Percentiles rank a stretch among this genome's conserved stretches.
Conservation (phyloP, 129 eudicot species). For the Helianthus tuberosus region DNA sequence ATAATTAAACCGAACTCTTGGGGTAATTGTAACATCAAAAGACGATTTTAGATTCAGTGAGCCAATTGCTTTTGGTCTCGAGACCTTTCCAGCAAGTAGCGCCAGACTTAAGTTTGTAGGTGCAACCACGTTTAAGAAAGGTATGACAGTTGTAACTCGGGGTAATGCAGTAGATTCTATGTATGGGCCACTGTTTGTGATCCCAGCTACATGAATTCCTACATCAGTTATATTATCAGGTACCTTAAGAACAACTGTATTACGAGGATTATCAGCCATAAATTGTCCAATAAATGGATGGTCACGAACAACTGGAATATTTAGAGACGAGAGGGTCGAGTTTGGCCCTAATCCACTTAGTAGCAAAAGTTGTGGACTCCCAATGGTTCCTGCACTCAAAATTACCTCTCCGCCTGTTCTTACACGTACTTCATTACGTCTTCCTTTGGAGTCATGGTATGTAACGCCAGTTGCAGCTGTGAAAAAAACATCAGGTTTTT, state of each 20-base stretch:
- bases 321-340: slow-evolving; percentile 9
- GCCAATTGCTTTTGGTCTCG: background rate
- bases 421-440: no score
- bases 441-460: no score
- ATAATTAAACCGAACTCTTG: slow-evolving; percentile 17
- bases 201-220: no score
- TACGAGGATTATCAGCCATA: no score
- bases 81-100: background rate
- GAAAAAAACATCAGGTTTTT: no score
- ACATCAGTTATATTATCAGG: no score
- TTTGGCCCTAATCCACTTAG: slow-evolving; percentile 29
- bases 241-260: no score
- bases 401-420: no score
- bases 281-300: slow-evolving; percentile 12
- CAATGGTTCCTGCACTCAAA: no score
- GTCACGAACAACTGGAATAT: slow-evolving; percentile 27
- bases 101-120: slow-evolving; percentile 4
- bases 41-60: background rate
- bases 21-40: background rate
- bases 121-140: background rate
- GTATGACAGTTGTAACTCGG: slow-evolving; percentile 12
- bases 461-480: no score
- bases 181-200: no score
- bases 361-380: no score
- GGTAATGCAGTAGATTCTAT: slow-evolving; percentile 6